These are phyloP conservation scores for Sphaerobolus stellatus DNA, from an alignment of 1,284 basidiomycete genomes.

Conservation along the genomic window DNA sequence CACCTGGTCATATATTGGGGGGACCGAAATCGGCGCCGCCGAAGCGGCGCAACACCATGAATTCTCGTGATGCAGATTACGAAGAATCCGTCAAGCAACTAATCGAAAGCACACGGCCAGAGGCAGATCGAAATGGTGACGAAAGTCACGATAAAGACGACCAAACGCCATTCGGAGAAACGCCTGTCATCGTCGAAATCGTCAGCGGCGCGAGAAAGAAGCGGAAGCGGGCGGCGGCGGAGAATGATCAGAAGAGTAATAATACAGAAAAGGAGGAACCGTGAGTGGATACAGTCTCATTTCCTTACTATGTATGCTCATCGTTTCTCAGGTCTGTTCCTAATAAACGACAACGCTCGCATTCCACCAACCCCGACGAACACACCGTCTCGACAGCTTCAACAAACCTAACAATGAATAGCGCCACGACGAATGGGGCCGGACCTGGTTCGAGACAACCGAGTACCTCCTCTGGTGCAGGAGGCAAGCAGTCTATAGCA, in stretches of 20 bases:
- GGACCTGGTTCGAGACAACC: slow-evolving; percentile 1
- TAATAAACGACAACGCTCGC: slow-evolving; percentile 13
- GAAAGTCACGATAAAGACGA: slow-evolving; percentile 32
- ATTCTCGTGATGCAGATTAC: slow-evolving; percentile 92
- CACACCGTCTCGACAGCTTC: slow-evolving; percentile 26
- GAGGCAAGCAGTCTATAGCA: neutral
- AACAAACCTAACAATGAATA: slow-evolving; percentile 28
- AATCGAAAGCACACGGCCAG: slow-evolving; percentile 69
- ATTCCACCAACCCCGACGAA: slow-evolving; percentile 14
- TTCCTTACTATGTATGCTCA: neutral
- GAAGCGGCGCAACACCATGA: slow-evolving; percentile 95
- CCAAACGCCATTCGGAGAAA: slow-evolving; percentile 43
- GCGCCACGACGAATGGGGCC: neutral
- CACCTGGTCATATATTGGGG: slow-evolving; percentile 39
- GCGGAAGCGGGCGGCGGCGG: slow-evolving; percentile 56
- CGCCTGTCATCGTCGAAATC: slow-evolving; percentile 40
- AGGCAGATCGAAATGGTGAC: slow-evolving; percentile 48
- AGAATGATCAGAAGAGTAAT: slow-evolving; percentile 3
- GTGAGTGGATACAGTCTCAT: neutral
- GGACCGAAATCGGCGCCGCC: slow-evolving; percentile 43
- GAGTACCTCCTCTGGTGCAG: slow-evolving; percentile 4
- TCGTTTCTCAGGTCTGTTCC: neutral
- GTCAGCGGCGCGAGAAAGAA: slow-evolving; percentile 46
- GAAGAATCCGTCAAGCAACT: slow-evolving; percentile 80
- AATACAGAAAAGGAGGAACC: neutral